A percentile compares a stretch with the other conserved stretches of the same genome.
phyloP scores from a whole-genome alignment of 129 eudicot species.

The Arctium lappa region DNA sequence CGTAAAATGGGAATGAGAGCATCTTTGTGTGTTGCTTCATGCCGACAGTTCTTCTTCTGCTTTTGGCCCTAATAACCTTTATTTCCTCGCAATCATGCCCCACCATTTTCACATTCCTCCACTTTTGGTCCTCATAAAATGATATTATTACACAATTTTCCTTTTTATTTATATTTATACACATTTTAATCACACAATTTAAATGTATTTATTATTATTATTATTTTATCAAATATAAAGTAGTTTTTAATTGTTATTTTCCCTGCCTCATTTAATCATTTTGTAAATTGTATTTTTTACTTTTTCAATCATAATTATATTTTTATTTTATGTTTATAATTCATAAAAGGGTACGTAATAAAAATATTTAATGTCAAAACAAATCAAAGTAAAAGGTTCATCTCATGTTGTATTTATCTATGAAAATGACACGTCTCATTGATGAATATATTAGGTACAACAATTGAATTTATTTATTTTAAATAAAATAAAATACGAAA shows the following conservation, averaged over 20 bases:
- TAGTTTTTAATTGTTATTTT: background rate
- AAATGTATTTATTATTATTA: no score
- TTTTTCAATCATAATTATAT: background rate
- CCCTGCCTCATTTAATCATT: no score
- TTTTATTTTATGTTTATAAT: background rate
- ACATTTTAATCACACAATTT: no score
- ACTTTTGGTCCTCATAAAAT: conserved; percentile 10
- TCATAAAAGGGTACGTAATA: background rate
- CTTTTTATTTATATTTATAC: background rate
- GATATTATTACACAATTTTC: background rate
- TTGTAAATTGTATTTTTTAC: background rate
- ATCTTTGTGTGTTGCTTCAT: conserved; percentile 50
- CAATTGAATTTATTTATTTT: background rate
- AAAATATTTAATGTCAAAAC: background rate
- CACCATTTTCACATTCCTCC: conserved; percentile 18
- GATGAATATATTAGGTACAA: background rate
- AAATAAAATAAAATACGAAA: background rate
- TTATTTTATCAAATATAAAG: no score
- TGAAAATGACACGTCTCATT: conserved; percentile 11
- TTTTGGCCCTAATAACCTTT: conserved; percentile 48
- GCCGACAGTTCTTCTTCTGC: conserved; percentile 46
- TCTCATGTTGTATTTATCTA: conserved; percentile 5
- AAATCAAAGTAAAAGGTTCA: background rate
- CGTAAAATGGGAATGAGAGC: conserved; percentile 46
- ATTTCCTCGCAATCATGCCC: conserved; percentile 41